Conservation (phyloP, 129 eudicot genomes). For the Glebionis coronaria region DNA sequence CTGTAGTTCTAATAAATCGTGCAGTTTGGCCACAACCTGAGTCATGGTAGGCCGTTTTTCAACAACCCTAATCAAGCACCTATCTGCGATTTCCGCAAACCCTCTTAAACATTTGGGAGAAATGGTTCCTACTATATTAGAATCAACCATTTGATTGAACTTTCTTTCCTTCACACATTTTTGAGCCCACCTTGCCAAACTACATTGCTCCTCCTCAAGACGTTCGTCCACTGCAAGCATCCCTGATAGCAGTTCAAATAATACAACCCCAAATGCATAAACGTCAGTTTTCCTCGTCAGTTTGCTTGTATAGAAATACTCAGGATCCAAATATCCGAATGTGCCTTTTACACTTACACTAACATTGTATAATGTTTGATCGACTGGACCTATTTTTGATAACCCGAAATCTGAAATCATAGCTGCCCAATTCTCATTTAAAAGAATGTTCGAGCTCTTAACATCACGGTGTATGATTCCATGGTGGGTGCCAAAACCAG, state of each 20-base stretch:
- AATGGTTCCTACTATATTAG: background rate
- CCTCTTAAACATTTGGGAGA: slow-evolving; percentile 3
- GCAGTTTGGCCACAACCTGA: slow-evolving; percentile 24
- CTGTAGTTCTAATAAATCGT: slow-evolving; percentile 10
- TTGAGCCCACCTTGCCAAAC: slow-evolving; percentile 32
- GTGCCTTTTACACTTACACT: slow-evolving; percentile 27
- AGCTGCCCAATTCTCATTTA: slow-evolving; percentile 18
- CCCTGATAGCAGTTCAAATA: slow-evolving; percentile 26
- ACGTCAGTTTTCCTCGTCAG: slow-evolving; percentile 30
- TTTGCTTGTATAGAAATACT: slow-evolving; percentile 18
- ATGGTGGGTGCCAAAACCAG: background rate
- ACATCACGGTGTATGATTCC: slow-evolving; percentile 27
- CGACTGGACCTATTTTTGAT: slow-evolving; percentile 19
- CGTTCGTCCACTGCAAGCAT: slow-evolving; percentile 21
- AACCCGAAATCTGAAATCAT: slow-evolving; percentile 27
- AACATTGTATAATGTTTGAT: slow-evolving; percentile 1
- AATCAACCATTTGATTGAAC: slow-evolving; percentile 23
- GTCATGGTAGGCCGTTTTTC: slow-evolving; percentile 31
- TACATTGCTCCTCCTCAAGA: slow-evolving; percentile 11
- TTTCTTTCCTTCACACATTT: slow-evolving; percentile 16
- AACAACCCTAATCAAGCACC: slow-evolving; percentile 5
- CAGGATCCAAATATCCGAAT: slow-evolving; percentile 29
- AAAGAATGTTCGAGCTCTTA: slow-evolving; percentile 28
- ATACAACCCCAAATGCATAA: slow-evolving; percentile 28
- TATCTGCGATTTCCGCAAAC: slow-evolving; percentile 13